Base-by-base conservation (phyloP, 352 stramenopile species). In the Thalassiosira mediterranea region DNA sequence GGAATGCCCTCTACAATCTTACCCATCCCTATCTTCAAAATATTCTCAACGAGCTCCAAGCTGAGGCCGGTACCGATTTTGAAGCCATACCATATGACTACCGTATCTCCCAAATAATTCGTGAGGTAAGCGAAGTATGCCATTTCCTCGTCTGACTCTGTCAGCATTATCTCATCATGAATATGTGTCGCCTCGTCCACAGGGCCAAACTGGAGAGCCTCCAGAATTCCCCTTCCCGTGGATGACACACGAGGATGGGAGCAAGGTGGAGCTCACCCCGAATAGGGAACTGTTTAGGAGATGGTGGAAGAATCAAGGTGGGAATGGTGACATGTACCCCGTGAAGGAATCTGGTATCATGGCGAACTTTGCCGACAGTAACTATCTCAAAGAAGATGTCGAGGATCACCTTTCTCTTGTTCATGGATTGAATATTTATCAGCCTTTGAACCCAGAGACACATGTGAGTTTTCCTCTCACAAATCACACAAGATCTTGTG, bases 81-180 rank as follows among this genome's bases (percentile, higher is more conserved):
- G 52, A 63, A 29, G 62, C 62, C 1, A 64, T 72, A 0, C 44
- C 62, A 4, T 72, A 65, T 29, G 62, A 72, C 38, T 65, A 65
- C 10, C 26, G 62, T n/a, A 72, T 72, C 19, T 29, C 25, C n/a
- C 62, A 72, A 72, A 72, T 72, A 21, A 49, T 63, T 46, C 31
- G 38, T 13, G 57, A 66, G 46, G n/a, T n/a, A n/a, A n/a, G n/a
- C n/a, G n/a, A n/a, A n/a, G n/a, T n/a, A n/a, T n/a, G n/a, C n/a
- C n/a, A n/a, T n/a, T n/a, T n/a, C n/a, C n/a, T n/a, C n/a, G n/a
- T n/a, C n/a, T n/a, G n/a, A n/a, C n/a, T n/a, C n/a, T n/a, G n/a
- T n/a, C n/a, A n/a, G n/a, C n/a, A n/a, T n/a, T n/a, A n/a, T n/a
- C n/a, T n/a, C n/a, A n/a, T n/a, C n/a, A n/a, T n/a, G n/a, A n/a